Conservation (phyloP, 2,329 filamentous ascomycete species). For the Alternaria consortialis region DNA sequence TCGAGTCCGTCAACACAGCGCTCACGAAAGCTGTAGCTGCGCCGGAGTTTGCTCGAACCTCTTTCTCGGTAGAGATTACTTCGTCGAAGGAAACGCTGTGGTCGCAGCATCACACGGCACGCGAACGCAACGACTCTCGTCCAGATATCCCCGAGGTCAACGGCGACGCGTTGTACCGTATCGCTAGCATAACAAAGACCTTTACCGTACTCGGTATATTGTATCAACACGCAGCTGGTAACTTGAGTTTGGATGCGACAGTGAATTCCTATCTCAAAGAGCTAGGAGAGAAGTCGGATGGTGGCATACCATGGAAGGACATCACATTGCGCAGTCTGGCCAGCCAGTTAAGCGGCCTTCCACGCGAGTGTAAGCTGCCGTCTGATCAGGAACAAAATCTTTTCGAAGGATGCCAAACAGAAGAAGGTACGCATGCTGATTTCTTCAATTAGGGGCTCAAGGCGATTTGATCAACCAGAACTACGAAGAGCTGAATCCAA, state of each 20-base stretch:
- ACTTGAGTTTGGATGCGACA: conserved; percentile 47
- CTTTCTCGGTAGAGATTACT: conserved; percentile 54
- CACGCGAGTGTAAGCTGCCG: conserved; percentile 48
- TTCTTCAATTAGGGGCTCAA: conserved; percentile 38
- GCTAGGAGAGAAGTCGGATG: conserved; percentile 38
- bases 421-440: conserved; percentile 39
- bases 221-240: conserved; percentile 44
- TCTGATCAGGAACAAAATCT: background rate
- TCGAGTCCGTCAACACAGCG: conserved; percentile 38
- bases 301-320: conserved; percentile 52
- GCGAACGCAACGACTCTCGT: conserved; percentile 46
- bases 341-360: conserved; percentile 55
- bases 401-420: conserved; percentile 18
- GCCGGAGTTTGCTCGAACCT: conserved; percentile 45
- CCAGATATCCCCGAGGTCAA: conserved; percentile 50
- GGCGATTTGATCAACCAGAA: conserved; percentile 38
- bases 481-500: conserved; percentile 7
- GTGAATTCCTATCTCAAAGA: conserved; percentile 47
- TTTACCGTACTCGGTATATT: conserved; percentile 48
- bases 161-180: conserved; percentile 52
- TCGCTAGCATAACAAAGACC: conserved; percentile 50
- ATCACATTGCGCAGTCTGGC: conserved; percentile 55
- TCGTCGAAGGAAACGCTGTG: conserved; percentile 51
- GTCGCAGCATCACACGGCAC: conserved; percentile 52
- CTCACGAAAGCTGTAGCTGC: conserved; percentile 37